phyloP scores from a whole-genome alignment of 768 basidiomycete genomes.

The Russula abietina region DNA sequence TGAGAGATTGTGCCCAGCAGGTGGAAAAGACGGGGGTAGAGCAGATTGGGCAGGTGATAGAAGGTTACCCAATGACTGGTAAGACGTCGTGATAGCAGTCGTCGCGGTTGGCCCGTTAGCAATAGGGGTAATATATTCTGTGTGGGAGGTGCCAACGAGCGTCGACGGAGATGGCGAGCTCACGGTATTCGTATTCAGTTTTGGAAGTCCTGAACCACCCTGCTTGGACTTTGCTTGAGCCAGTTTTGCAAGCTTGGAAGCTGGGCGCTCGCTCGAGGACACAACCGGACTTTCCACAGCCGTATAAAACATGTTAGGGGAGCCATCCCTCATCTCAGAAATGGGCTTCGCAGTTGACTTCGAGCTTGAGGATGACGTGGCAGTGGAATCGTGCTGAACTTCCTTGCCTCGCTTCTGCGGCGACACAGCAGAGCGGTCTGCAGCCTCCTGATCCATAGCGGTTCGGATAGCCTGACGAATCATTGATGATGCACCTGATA shows the following conservation, averaged over 20 bases:
- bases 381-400: conserved; percentile 14
- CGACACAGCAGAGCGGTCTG: conserved; percentile 33
- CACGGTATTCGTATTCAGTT: conserved; percentile 26
- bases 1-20: conserved; percentile 12
- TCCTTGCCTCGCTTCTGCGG: conserved; percentile 10
- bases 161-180: conserved; percentile 25
- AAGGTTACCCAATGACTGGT: conserved; percentile 63
- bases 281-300: not conserved
- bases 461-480: conserved; percentile 60
- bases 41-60: conserved; percentile 30
- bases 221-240: conserved; percentile 54
- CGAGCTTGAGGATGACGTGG: conserved; percentile 19
- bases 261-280: conserved; percentile 26
- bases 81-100: conserved; percentile 78
- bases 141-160: conserved; percentile 43
- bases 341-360: conserved; percentile 16
- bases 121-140: conserved; percentile 70
- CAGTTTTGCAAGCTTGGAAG: conserved; percentile 71
- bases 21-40: conserved; percentile 27
- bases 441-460: conserved; percentile 58
- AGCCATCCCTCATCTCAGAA: conserved; percentile 7
- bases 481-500: conserved; percentile 51
- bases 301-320: conserved; percentile 6
- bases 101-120: conserved; percentile 81
- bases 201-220: conserved; percentile 26